phyloP scores from a whole-genome alignment of 2,329 filamentous ascomycete species.

The Xylariales sp. region DNA sequence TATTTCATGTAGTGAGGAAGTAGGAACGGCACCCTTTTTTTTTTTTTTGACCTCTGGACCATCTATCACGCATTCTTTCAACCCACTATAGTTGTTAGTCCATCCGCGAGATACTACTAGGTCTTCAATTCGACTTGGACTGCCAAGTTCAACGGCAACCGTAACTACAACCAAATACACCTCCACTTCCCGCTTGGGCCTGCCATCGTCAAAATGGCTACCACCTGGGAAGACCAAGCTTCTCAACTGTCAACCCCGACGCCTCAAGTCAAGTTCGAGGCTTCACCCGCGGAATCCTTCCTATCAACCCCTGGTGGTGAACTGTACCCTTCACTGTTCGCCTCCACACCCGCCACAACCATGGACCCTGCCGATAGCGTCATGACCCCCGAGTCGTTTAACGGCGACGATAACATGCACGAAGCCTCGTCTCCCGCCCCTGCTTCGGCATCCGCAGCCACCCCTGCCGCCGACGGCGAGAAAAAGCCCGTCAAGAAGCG shows the following conservation, averaged over 20 bases:
- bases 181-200: no score
- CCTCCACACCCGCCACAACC: slow-evolving; percentile 48
- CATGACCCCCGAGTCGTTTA: slow-evolving; percentile 60
- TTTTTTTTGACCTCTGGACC: not conserved
- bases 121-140: no score
- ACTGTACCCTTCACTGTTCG: slow-evolving; percentile 62
- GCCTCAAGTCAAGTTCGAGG: slow-evolving; percentile 63
- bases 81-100: no score
- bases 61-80: no score
- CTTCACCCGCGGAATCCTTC: slow-evolving; percentile 66
- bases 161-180: no score
- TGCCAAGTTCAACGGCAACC: no score
- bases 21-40: slow-evolving; percentile 49
- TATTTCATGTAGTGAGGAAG: slow-evolving; percentile 54
- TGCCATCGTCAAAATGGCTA: slow-evolving; percentile 52
- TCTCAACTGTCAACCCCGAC: slow-evolving; percentile 48
- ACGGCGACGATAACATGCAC: slow-evolving; percentile 41
- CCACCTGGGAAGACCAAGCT: slow-evolving; percentile 51
- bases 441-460: slow-evolving; percentile 22
- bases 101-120: no score
- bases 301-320: slow-evolving; percentile 63
- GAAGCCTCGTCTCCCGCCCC: slow-evolving; percentile 20
- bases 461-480: slow-evolving; percentile 44
- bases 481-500: slow-evolving; percentile 90
- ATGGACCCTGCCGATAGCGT: slow-evolving; percentile 60